Evolutionary conservation across 73 alveolate genomes (phyloP).

Genomic region (Paramecium sonneborni): DNA sequence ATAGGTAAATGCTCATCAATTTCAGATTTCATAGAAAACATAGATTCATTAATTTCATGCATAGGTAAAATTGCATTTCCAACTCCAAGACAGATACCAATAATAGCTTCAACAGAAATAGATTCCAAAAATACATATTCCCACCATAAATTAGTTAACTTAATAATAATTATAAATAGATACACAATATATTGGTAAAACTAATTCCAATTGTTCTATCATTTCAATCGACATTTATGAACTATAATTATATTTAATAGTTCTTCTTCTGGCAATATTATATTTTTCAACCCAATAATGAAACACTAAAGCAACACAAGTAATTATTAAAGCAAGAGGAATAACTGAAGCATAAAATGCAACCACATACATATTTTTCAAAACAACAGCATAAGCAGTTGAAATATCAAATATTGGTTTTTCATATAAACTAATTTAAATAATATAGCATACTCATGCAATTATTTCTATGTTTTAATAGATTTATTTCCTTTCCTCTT

Average conservation of each 20-base stretch:
- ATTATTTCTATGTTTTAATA: not conserved
- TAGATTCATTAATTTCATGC: slow-evolving; percentile 30
- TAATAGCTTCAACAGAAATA: not conserved
- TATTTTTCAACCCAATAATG: slow-evolving; percentile 60
- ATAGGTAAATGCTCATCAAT: not conserved
- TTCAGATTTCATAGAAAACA: slow-evolving; percentile 1
- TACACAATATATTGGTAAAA: slow-evolving; percentile 57
- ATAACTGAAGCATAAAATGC: slow-evolving; percentile 57
- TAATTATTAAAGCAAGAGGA: slow-evolving; percentile 30
- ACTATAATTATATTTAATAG: slow-evolving; percentile 39
- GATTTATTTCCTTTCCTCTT: not conserved
- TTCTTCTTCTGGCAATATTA: slow-evolving; percentile 54
- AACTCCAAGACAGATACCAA: not conserved
- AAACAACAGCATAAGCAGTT: not conserved
- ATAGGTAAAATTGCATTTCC: slow-evolving; percentile 56
- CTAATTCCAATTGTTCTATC: slow-evolving; percentile 55
- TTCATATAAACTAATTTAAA: slow-evolving; percentile 29
- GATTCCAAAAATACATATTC: slow-evolving; percentile 6
- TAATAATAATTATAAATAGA: not conserved
- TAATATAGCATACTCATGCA: not conserved
- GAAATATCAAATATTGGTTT: slow-evolving; percentile 49
- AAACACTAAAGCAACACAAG: slow-evolving; percentile 2
- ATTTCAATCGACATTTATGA: slow-evolving; percentile 51
- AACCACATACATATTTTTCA: slow-evolving; percentile 56
- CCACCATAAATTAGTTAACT: not conserved